phyloP scores from a whole-genome alignment of 768 basidiomycete species.

The Naganishia randhawae region DNA sequence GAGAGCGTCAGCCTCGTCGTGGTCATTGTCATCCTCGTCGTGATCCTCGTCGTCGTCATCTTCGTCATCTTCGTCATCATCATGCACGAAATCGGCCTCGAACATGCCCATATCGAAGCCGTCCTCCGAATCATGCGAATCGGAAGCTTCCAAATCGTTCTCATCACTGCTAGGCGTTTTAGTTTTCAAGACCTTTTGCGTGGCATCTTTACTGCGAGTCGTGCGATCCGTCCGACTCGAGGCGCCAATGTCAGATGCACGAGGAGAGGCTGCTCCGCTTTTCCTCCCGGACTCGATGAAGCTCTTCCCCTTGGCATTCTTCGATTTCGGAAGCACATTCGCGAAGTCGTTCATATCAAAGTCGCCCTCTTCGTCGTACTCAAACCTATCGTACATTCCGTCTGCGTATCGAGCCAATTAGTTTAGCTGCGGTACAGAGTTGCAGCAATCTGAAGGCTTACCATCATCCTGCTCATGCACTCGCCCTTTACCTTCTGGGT shows the following conservation, averaged over 20 bases:
- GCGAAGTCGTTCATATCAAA: slow-evolving; percentile 69
- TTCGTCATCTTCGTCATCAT: slow-evolving; percentile 31
- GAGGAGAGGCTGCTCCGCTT: not conserved
- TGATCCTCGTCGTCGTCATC: slow-evolving; percentile 39
- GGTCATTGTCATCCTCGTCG: slow-evolving; percentile 33
- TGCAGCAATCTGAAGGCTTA: slow-evolving; percentile 35
- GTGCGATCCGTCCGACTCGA: not conserved
- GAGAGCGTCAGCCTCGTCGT: slow-evolving; percentile 38
- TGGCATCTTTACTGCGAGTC: not conserved
- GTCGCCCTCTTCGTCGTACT: slow-evolving; percentile 66
- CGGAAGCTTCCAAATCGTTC: not conserved
- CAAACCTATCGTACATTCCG: slow-evolving; percentile 54
- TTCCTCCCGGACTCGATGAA: not conserved
- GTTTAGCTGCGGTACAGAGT: not conserved
- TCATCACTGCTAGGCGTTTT: not conserved
- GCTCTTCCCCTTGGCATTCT: not conserved
- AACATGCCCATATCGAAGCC: slow-evolving; percentile 25
- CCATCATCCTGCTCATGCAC: slow-evolving; percentile 53
- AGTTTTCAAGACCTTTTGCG: not conserved
- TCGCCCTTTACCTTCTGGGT: slow-evolving; percentile 11
- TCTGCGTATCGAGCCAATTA: not conserved
- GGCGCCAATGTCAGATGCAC: not conserved
- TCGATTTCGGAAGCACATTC: slow-evolving; percentile 45
- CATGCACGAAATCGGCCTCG: slow-evolving; percentile 34
- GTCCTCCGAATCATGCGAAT: slow-evolving; percentile 11